These are phyloP conservation scores for Lolium perenne DNA, from an alignment of 176 grass and related monocot genomes.

Conservation along the genomic window DNA sequence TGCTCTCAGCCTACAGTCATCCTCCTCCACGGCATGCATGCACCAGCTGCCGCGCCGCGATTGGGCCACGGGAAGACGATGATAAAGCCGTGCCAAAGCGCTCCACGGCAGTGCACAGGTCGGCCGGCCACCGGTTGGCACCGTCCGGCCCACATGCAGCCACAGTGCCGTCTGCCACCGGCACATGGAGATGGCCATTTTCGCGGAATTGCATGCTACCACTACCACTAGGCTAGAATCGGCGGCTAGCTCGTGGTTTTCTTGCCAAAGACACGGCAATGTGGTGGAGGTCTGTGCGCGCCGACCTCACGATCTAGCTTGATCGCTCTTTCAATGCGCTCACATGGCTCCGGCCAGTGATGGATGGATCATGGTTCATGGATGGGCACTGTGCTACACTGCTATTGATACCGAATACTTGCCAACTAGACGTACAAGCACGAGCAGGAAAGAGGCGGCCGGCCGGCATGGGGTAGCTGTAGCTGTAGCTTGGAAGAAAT, in stretches of 20 bases:
- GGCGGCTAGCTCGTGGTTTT: background rate
- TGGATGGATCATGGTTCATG: background rate
- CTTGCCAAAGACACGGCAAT: too few species aligned
- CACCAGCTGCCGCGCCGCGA: background rate
- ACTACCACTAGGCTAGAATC: background rate
- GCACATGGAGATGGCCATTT: background rate
- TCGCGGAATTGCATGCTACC: background rate
- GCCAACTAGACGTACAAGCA: background rate
- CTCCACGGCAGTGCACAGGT: background rate
- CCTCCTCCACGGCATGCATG: background rate
- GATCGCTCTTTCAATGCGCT: conserved; percentile 24
- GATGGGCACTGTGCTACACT: background rate
- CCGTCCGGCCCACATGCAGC: background rate
- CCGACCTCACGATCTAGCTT: too few species aligned
- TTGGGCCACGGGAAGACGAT: background rate
- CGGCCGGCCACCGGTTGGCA: background rate
- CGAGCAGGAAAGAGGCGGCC: background rate
- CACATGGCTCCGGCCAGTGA: conserved; percentile 35
- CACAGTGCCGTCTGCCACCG: background rate
- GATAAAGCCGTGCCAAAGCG: background rate
- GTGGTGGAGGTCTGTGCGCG: too few species aligned
- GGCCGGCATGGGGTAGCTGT: background rate
- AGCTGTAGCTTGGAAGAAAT: background rate
- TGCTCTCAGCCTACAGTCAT: background rate
- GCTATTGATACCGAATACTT: background rate